phyloP scores from a whole-genome alignment of 2,329 filamentous ascomycete species.

The Trichoderma breve region DNA sequence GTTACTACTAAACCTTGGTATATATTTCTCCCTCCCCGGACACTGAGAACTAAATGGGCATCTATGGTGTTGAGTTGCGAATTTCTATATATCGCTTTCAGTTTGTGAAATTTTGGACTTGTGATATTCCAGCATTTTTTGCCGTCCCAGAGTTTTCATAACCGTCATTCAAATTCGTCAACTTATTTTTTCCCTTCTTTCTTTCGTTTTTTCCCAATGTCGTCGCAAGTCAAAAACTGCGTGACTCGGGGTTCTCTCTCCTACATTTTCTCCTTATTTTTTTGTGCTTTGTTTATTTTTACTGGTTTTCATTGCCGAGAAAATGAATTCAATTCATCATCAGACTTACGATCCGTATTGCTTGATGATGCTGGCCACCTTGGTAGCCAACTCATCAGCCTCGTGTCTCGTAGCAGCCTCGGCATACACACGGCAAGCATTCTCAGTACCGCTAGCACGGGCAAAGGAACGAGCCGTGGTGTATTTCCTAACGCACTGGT shows the following conservation, averaged over 20 bases:
- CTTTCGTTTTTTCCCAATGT: not conserved
- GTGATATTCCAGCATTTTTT: not conserved
- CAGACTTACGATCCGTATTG: conserved; percentile 43
- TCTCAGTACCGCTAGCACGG: conserved; percentile 90
- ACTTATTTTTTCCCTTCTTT: not conserved
- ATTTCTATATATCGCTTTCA: not conserved
- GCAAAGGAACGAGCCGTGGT: conserved; percentile 87
- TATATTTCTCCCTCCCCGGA: not conserved
- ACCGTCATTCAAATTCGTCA: conserved; percentile 13
- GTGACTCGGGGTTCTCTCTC: not conserved
- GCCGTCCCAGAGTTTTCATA: conserved; percentile 16
- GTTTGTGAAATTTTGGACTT: not conserved
- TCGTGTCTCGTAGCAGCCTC: conserved; percentile 88
- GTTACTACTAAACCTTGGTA: not conserved
- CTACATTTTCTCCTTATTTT: not conserved
- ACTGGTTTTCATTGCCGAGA: not conserved
- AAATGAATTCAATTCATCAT: not conserved
- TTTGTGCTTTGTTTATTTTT: not conserved
- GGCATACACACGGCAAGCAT: conserved; percentile 92
- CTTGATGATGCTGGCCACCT: conserved; percentile 74
- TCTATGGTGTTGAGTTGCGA: not conserved
- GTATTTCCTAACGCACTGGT: conserved; percentile 85
- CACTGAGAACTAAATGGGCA: not conserved
- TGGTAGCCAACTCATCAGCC: conserved; percentile 84
- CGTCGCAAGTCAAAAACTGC: conserved; percentile 1